Conservation (phyloP, 2,329 filamentous ascomycete species). For the Colletotrichum sp. region DNA sequence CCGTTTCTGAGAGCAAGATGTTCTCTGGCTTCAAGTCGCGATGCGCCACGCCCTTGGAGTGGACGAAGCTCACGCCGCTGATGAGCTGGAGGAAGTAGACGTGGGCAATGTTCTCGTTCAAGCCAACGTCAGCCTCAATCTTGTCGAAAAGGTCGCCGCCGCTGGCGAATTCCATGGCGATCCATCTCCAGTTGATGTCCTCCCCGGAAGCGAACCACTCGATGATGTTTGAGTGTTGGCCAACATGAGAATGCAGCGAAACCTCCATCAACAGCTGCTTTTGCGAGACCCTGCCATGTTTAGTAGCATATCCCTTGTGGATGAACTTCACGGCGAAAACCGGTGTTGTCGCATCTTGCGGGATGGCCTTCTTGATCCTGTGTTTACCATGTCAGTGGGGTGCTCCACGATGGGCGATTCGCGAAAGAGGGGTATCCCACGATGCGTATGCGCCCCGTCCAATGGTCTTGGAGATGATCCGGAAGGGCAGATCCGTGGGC, state of each 20-base stretch:
- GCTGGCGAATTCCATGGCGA: slow-evolving; percentile 96
- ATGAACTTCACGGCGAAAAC: slow-evolving; percentile 99
- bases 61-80: slow-evolving; percentile 91
- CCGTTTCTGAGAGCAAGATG: slow-evolving; percentile 83
- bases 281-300: slow-evolving; percentile 84
- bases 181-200: slow-evolving; percentile 90
- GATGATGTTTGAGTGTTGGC: slow-evolving; percentile 91
- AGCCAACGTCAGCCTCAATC: slow-evolving; percentile 95
- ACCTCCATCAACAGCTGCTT: slow-evolving; percentile 95
- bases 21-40: slow-evolving; percentile 95
- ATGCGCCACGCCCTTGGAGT: slow-evolving; percentile 94
- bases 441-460: slow-evolving; percentile 97
- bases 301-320: slow-evolving; percentile 93
- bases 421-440: slow-evolving; percentile 52
- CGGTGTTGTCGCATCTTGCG: slow-evolving; percentile 70
- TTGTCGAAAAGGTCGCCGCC: slow-evolving; percentile 99
- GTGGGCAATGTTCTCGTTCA: slow-evolving; percentile 93
- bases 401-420: neutral
- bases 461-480: slow-evolving; percentile 95
- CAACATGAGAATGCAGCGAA: slow-evolving; percentile 85
- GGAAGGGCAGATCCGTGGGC: slow-evolving; percentile 85
- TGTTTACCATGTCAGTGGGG: slow-evolving; percentile 7
- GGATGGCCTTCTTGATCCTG: slow-evolving; percentile 93
- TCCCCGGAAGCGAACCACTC: slow-evolving; percentile 89
- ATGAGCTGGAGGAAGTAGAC: slow-evolving; percentile 95